phyloP scores from a whole-genome alignment of 805 yeast genomes.

The Ogataea methanolica region DNA sequence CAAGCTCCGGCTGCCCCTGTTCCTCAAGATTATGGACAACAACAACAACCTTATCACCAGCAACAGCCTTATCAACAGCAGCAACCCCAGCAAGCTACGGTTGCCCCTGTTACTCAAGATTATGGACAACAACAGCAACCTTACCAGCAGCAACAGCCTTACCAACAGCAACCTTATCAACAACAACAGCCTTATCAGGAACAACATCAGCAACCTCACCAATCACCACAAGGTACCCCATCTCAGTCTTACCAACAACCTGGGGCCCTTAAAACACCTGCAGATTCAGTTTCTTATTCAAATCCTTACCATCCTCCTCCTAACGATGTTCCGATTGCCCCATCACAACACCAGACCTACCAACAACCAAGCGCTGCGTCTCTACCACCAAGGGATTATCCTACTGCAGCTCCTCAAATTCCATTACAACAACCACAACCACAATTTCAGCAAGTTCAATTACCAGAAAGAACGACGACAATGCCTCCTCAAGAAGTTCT shows the following conservation, averaged over 20 bases:
- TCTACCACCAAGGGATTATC: not conserved
- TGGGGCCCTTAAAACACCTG: not conserved
- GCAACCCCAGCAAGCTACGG: too few species aligned
- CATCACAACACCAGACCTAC: slow-evolving; percentile 2
- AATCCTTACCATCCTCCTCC: slow-evolving; percentile 1
- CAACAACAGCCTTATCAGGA: not conserved
- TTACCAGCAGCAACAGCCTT: not conserved
- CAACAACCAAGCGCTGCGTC: not conserved
- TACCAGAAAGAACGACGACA: not conserved
- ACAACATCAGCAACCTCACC: not conserved
- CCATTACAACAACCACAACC: not conserved
- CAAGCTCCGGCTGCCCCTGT: too few species aligned
- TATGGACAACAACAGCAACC: slow-evolving; percentile 5
- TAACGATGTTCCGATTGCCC: slow-evolving; percentile 1
- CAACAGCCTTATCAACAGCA: not conserved
- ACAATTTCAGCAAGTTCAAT: not conserved
- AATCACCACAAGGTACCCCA: not conserved
- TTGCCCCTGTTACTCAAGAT: too few species aligned
- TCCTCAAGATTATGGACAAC: slow-evolving; percentile 1
- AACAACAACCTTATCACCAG: slow-evolving; percentile 1
- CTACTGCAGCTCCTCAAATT: not conserved
- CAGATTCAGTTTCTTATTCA: not conserved
- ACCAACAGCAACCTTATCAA: not conserved
- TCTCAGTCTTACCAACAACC: not conserved
- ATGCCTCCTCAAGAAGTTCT: not conserved